Evolutionary conservation across 306 rosid genomes (phyloP), one percentile per base, ranked within the genome.

Genomic region (Prunus davidiana): DNA sequence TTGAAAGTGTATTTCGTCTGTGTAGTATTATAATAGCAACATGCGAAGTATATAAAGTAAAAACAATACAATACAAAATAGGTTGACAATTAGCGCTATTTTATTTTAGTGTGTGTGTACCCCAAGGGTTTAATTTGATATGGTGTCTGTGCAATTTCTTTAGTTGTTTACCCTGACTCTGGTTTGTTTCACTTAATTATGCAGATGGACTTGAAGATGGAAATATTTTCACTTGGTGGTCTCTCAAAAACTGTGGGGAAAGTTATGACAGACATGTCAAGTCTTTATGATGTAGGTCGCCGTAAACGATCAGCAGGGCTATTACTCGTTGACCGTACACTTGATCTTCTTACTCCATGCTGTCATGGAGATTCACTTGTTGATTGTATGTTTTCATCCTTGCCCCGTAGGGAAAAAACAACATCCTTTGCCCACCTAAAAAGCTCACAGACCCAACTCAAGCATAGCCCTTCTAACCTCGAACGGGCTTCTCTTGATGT

Each of bases 121-220:
- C 25, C 13, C 38, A 66, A 16, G 30, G 41, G 34, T 9, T 62
- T 62, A 67, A 65, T 69, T 62, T 14, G 43, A 18, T 60, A 50
- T 61, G 76, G 8, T 68, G 57, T 45, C 12, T 24, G 5, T 34
- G 38, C 71, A 72, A 82, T 43, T 63, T 67, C 50, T 62, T 71
- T 70, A 25, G 46, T 74, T 80, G 69, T 82, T 81, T 43, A 69
- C 46, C n/a, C 60, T 85, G 87, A 79, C 73, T 69, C 54, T 61
- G 71, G 64, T n/a, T 54, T 71, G 25, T 72, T 74, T 78, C 84
- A 73, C 77, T 83, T 75, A 71, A 83, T 86, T 75, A 65, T 84
- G 83, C 79, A 93, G 98, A 90, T 93, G 98, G 98, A 93, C 91
- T 84, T 93, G 91, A 93, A 91, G 83, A 72, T 90, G 93, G 98